Percentiles rank a stretch among this genome's conserved stretches.
These are phyloP conservation scores for Suillus brevipes DNA, from an alignment of 768 basidiomycete species.

Conservation along the genomic window DNA sequence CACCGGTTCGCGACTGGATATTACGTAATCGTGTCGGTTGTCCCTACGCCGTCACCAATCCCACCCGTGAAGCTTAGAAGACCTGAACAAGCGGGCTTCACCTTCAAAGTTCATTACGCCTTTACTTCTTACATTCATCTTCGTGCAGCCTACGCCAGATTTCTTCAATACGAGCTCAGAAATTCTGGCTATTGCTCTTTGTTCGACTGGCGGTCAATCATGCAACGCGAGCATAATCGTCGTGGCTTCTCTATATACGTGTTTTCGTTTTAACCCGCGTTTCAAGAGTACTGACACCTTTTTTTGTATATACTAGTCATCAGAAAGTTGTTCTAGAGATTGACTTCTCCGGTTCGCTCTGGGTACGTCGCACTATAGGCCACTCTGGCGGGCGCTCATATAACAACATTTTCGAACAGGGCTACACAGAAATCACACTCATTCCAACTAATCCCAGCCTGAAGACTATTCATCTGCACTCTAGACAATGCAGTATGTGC, in stretches of 20 bases:
- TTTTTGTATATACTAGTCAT: constrained; percentile 77
- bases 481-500: constrained; percentile 79
- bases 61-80: constrained; percentile 16
- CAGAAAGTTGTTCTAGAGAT: constrained; percentile 95
- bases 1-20: constrained; percentile 2
- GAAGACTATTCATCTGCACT: constrained; percentile 83
- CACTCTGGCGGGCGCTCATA: constrained; percentile 20
- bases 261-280: constrained; percentile 37
- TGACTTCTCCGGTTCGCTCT: constrained; percentile 84
- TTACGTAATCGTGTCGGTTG: constrained; percentile 35
- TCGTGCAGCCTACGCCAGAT: background rate
- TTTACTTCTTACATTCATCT: background rate
- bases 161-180: background rate
- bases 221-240: constrained; percentile 76
- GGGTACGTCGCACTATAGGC: constrained; percentile 51
- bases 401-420: constrained; percentile 46
- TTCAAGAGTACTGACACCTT: constrained; percentile 44
- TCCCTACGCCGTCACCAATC: constrained; percentile 28
- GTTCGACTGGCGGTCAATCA: constrained; percentile 30
- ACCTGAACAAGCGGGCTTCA: constrained; percentile 12
- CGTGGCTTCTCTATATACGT: constrained; percentile 90
- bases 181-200: constrained; percentile 5
- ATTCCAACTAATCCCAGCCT: constrained; percentile 79
- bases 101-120: constrained; percentile 8
- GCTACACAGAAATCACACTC: constrained; percentile 91